Evolutionary conservation across 805 yeast species (phyloP), one percentile per base, ranked within the genome.

Genomic region (Teunomyces pallodes): DNA sequence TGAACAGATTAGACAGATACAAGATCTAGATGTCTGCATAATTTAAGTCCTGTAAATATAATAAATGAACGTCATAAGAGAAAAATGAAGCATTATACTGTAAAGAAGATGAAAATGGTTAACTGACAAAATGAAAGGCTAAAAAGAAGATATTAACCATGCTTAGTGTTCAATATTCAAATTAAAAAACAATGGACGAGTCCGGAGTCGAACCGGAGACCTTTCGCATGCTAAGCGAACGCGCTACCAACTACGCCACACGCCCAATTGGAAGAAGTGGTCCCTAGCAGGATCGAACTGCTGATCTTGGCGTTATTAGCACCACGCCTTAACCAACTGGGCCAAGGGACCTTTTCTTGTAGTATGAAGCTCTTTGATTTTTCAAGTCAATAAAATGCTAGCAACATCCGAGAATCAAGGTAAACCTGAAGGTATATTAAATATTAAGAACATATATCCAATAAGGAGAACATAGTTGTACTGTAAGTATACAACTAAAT

Each of bases 211-310:
- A 80, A 80, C 84, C 84, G 81, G 81, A 80, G 86, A 81, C 86
- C 86, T 69, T 70, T 69, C 74, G 66, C 75, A 69, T 69, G 84
- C 84, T 80, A 81, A 80, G 85, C 80, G 83, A 79, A 79, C 86
- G 86, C 86, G 86, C 86, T 82, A 82, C 86, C 86, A 80, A 82
- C 86, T 82, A 79, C 86, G 86, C 86, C 87, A 81, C 84, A 81
- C 83, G 85, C 86, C 86, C 86, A 0, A 10, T 10, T 3, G 5
- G 7, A 45, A 48, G 43, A 46, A 48, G 38, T 53, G 55, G 55
- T 61, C 66, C 65, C 66, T 61, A 59, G 63, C 66, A 55, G 67
- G 66, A 61, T 70, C 75, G 75, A 70, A 70, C 75, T 67, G 75
- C 75, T 70, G 75, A 70, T 71, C 76, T 71, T 68, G 69, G 74